Base-by-base conservation (phyloP, 2,329 filamentous ascomycete genomes). In the Emericellopsis atlantica region DNA sequence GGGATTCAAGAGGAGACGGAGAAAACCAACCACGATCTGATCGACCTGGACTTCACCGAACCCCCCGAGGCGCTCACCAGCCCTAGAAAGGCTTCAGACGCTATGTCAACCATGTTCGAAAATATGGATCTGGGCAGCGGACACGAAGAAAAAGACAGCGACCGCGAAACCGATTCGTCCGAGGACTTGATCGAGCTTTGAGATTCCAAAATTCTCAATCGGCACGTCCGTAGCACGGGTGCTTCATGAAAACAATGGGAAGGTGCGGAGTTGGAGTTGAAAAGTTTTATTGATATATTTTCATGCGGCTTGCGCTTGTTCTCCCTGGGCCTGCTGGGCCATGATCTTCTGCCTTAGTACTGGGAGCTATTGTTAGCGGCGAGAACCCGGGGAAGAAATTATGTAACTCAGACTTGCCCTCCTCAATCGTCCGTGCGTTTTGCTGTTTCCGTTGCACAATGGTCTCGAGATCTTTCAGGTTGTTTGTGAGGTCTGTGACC, bases 361-460 rank as follows among this genome's bases (percentile, higher is more conserved):
- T 67, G 32, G 7, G n/a, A 22, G 16, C 12, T n/a, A 41, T 14
- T 41, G 7, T 18, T 6, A 40, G 29, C 40, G 33, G 22, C 22
- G 24, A 32, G n/a, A 33, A 21, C 22, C 18, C 18, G 18, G 36
- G 31, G 12, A 44, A 38, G 8, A 24, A 6, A 18, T 12, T 40
- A 22, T 36, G 22, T 21, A 9, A 12, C 5, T 24, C 8, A 4
- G n/a, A 23, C 9, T 22, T 32, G 81, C 85, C 85, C 66, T 96
- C 90, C 66, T 98, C 92, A 18, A 96, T 81, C 32, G 92, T 71
- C 43, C 84, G 77, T 46, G 94, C 65, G 57, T 92, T 95, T 49
- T 81, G 79, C 42, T 84, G 86, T 69, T 98, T 98, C 44, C 64
- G 64, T 50, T 76, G 69, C 4, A 78, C 65, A 39, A 79, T 76